phyloP scores from a whole-genome alignment of 495 filamentous ascomycete genomes.

The Tetracladium marchalianum region DNA sequence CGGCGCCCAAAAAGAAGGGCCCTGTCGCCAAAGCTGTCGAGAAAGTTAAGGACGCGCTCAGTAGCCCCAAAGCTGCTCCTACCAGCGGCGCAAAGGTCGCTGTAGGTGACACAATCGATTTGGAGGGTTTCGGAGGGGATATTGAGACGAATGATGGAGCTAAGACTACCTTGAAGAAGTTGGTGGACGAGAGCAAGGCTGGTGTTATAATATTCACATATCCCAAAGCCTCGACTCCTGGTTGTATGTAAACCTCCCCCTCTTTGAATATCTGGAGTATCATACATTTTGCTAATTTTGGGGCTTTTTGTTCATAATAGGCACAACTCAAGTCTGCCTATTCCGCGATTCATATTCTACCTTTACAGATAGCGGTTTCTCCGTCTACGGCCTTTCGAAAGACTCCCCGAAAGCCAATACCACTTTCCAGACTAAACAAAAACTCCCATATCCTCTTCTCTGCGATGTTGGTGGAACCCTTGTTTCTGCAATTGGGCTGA shows the following conservation, averaged over 20 bases:
- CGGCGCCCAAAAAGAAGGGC: conserved; percentile 45
- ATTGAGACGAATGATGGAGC: conserved; percentile 74
- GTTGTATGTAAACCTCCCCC: conserved; percentile 57
- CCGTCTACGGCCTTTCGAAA: conserved; percentile 79
- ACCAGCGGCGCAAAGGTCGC: conserved; percentile 13
- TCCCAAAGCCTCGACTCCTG: conserved; percentile 87
- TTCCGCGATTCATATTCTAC: conserved; percentile 77
- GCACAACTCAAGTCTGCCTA: conserved; percentile 84
- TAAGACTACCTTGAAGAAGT: conserved; percentile 62
- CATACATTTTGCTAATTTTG: neutral
- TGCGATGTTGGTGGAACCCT: conserved; percentile 69
- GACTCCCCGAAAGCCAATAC: conserved; percentile 86
- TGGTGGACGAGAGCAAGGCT: conserved; percentile 72
- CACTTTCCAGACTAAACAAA: conserved; percentile 81
- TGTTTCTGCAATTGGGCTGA: conserved; percentile 64
- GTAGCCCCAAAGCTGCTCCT: conserved; percentile 24
- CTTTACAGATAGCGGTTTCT: conserved; percentile 69
- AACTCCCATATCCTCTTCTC: conserved; percentile 77
- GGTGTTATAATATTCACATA: conserved; percentile 94
- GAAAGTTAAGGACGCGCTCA: conserved; percentile 35
- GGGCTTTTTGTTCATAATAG: conserved; percentile 34
- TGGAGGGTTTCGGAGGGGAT: conserved; percentile 72
- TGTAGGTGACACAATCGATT: conserved; percentile 42
- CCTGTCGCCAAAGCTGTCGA: conserved; percentile 30
- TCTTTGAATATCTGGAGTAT: neutral